phyloP scores from a whole-genome alignment of 2,329 filamentous ascomycete species.

The Pochonia chlamydosporia region DNA sequence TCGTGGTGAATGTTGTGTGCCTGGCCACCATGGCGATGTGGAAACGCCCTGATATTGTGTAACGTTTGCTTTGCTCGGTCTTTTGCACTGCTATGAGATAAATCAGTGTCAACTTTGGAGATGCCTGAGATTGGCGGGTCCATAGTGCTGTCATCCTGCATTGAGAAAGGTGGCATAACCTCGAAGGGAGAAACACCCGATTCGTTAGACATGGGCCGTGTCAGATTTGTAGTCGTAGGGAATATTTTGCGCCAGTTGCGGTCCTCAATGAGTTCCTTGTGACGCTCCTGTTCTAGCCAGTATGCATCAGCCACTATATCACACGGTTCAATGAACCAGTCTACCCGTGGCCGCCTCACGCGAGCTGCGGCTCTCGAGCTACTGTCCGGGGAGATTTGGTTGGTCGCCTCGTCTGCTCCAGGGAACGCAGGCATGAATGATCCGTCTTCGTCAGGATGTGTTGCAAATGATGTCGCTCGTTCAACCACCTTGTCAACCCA shows the following conservation, averaged over 20 bases:
- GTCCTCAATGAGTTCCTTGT: conserved; percentile 78
- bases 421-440: conserved; percentile 38
- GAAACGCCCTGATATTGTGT: conserved; percentile 47
- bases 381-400: conserved; percentile 37
- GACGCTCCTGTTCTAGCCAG: conserved; percentile 79
- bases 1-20: conserved; percentile 42
- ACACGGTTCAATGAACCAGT: conserved; percentile 78
- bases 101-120: conserved; percentile 31
- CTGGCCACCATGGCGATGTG: conserved; percentile 48
- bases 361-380: conserved; percentile 47
- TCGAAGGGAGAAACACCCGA: conserved; percentile 19
- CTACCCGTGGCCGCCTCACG: conserved; percentile 66
- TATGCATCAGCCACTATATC: conserved; percentile 86
- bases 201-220: conserved; percentile 25
- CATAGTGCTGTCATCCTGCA: conserved; percentile 16
- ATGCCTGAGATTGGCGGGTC: conserved; percentile 17
- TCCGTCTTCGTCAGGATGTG: conserved; percentile 16
- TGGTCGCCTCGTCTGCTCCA: conserved; percentile 37
- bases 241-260: conserved; percentile 71
- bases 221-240: conserved; percentile 29
- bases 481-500: conserved; percentile 68
- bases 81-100: conserved; percentile 45
- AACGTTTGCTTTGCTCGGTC: conserved; percentile 57
- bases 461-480: conserved; percentile 20
- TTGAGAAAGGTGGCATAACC: conserved; percentile 18